Evolutionary conservation across 2,329 filamentous ascomycete species (phyloP).

Genomic region (Cercospora janseana): DNA sequence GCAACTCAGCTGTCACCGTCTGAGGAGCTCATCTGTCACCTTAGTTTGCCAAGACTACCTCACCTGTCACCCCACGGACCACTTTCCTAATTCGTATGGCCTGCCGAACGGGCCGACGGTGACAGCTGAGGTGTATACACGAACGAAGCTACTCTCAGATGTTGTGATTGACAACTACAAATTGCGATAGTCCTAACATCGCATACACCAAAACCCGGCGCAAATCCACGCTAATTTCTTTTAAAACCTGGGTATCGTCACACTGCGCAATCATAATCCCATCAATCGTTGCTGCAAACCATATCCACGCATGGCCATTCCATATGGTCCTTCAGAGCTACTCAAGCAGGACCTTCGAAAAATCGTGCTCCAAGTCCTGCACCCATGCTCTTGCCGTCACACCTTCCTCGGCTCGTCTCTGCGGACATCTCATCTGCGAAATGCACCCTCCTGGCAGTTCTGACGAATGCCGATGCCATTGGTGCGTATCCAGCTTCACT

Average conservation of each 20-base stretch:
- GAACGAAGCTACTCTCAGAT: too few relatives aligned
- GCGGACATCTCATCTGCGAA: background rate
- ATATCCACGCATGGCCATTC: too few relatives aligned
- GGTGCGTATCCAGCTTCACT: slow-evolving; percentile 13
- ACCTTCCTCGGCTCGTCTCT: background rate
- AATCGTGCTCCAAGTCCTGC: slow-evolving; percentile 9
- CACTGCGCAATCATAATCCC: background rate
- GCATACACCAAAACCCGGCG: too few relatives aligned
- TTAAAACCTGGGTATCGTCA: background rate
- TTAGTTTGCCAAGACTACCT: too few relatives aligned
- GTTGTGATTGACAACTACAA: too few relatives aligned
- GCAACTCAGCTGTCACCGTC: background rate
- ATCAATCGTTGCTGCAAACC: too few relatives aligned
- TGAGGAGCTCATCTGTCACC: too few relatives aligned
- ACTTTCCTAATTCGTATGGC: too few relatives aligned
- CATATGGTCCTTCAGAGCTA: background rate
- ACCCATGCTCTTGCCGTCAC: background rate
- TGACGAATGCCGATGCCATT: slow-evolving; percentile 17
- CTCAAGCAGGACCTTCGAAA: slow-evolving; percentile 12
- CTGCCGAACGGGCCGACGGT: too few relatives aligned
- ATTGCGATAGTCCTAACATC: too few relatives aligned
- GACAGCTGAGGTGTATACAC: too few relatives aligned
- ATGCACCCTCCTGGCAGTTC: slow-evolving; percentile 1
- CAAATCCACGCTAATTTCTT: background rate
- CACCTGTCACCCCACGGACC: too few relatives aligned